phyloP scores from a whole-genome alignment of 495 filamentous ascomycete species.

The Patellaria atrata region DNA sequence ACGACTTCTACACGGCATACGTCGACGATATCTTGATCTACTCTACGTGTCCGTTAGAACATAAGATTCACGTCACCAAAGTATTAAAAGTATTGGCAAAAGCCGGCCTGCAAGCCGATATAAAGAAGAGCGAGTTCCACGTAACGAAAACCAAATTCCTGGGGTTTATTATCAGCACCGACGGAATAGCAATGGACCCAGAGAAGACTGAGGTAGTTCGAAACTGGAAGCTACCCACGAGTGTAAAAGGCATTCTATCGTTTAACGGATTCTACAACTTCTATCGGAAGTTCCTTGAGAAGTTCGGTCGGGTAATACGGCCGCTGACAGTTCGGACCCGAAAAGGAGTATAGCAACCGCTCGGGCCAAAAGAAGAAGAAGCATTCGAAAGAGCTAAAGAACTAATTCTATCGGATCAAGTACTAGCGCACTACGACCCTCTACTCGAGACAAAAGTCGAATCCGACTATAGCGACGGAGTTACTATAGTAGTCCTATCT shows the following conservation, averaged over 20 bases:
- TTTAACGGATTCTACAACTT: constrained; percentile 29
- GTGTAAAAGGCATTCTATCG: constrained; percentile 14
- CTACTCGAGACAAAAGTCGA: constrained; percentile 15
- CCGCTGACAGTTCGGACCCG: constrained; percentile 8
- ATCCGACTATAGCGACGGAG: constrained; percentile 18
- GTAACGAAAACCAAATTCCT: constrained; percentile 18
- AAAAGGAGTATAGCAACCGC: constrained; percentile 9
- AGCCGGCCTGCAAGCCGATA: constrained; percentile 15
- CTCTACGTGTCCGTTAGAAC: constrained; percentile 5
- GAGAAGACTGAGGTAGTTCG: constrained; percentile 20
- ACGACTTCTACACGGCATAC: constrained; percentile 22
- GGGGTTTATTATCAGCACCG: constrained; percentile 15
- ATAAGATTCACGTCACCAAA: constrained; percentile 6
- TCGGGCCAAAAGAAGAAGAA: constrained; percentile 21
- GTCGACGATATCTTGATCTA: constrained; percentile 22
- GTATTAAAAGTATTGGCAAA: constrained; percentile 10
- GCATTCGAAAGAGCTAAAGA: constrained; percentile 36
- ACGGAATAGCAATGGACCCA: not conserved
- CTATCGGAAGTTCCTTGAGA: constrained; percentile 23
- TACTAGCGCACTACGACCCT: constrained; percentile 20
- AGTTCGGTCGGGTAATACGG: constrained; percentile 13
- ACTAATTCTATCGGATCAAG: constrained; percentile 27
- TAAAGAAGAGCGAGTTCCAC: constrained; percentile 23
- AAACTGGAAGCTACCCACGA: constrained; percentile 16
- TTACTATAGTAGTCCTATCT: constrained; percentile 16